Evolutionary conservation across 2,329 filamentous ascomycete species (phyloP), one percentile per base, ranked within the genome.

Genomic region (Zymoseptoria ardabiliae): DNA sequence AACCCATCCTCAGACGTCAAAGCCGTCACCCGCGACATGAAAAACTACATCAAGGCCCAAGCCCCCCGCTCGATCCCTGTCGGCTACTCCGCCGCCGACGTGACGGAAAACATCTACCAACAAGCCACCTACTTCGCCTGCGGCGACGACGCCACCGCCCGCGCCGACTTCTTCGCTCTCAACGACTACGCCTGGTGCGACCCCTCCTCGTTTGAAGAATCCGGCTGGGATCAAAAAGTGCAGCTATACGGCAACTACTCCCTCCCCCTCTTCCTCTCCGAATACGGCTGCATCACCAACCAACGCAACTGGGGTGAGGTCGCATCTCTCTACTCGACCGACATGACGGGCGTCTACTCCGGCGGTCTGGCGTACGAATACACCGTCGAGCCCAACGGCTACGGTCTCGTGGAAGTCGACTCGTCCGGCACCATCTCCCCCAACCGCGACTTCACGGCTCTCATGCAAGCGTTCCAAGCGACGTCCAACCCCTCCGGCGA

Each of bases 351-450:
- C 23, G 91, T 96, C 68, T 97, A 96, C 83, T 97, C 92, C 28
- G 93, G 93, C 69, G 93, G 93, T 75, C 83, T 97, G 41, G 89
- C 96, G 73, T 97, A 97, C 78, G 92, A 97, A 77, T 97, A 96
- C 80, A 87, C 89, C 11, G 77, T 89, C 68, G 90, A 94, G 76
- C 79, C 81, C 61, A 91, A 88, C 77, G 81, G 87, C 53, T 97
- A 86, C 74, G 93, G 92, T 64, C 86, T 96, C 59, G 90, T 92
- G 70, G 76, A 84, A 61, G 77, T 93, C 68, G 71, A 76, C 49
- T 81, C 78, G 60, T 68, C 74, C 61, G 70, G 76, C 72, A 73
- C 73, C 20, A 82, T 89, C 61, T 76, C 75, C 22, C 82, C 87
- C 64, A 77, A 82, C 53, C 66, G 74, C 28, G 89, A 93, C 70